Evolutionary conservation across 169 alveolate species (phyloP).

Genomic region (Plasmodium cynomolgi): DNA sequence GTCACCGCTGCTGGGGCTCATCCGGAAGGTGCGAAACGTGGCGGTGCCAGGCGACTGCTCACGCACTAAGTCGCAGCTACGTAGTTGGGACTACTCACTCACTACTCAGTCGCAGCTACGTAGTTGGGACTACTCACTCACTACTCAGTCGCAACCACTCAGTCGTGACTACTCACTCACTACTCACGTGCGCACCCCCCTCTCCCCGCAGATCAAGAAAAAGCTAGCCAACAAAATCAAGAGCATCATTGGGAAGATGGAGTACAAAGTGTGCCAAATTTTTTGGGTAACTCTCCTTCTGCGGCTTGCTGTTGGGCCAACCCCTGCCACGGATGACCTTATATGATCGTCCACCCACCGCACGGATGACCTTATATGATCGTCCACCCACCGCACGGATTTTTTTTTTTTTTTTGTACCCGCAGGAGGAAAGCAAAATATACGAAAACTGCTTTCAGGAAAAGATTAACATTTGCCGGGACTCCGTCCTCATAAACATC

Average conservation of each 20-base stretch:
- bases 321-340: background rate
- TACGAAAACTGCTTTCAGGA: constrained; percentile 67
- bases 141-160: background rate
- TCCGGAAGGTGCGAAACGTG: constrained; percentile 1
- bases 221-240: constrained; percentile 58
- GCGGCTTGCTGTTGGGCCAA: background rate
- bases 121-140: no score
- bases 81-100: no score
- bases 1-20: constrained; percentile 13
- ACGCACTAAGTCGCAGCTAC: background rate
- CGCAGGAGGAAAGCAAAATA: constrained; percentile 65
- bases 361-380: background rate
- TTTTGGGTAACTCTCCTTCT: constrained; percentile 40
- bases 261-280: constrained; percentile 74
- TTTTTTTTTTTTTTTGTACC: background rate
- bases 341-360: background rate
- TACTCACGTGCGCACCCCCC: background rate
- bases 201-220: constrained; percentile 45
- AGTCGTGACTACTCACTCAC: background rate
- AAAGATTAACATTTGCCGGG: constrained; percentile 19
- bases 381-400: background rate
- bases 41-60: background rate
- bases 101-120: background rate
- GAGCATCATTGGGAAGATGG: constrained; percentile 36
- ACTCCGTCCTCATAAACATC: constrained; percentile 26